A percentile compares a stretch with the other conserved stretches of the same genome.
These are phyloP conservation scores for Babesia caballi DNA, from an alignment of 169 alveolate genomes.

Conservation along the genomic window DNA sequence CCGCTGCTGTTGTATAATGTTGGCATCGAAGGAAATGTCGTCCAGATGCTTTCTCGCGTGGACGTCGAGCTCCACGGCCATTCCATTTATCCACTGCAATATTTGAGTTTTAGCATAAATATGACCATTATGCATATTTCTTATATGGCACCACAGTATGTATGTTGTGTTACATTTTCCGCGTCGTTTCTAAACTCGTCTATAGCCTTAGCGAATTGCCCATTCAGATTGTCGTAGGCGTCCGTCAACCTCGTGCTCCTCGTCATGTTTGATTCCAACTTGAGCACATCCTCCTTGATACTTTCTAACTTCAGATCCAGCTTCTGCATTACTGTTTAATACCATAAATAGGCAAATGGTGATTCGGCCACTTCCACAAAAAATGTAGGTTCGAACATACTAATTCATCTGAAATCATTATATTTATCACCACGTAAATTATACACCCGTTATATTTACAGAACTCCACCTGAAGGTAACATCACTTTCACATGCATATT, in stretches of 20 bases:
- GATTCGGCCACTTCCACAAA: too few species aligned
- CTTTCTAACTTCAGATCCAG: neutral
- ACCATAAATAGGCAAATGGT: neutral
- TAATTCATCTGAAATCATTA: neutral
- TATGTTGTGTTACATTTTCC: neutral
- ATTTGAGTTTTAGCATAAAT: neutral
- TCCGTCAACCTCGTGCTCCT: neutral
- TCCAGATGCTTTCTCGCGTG: conserved; percentile 18
- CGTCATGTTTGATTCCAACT: conserved; percentile 7
- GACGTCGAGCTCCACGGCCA: neutral
- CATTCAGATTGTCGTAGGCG: neutral
- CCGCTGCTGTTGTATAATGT: conserved; percentile 16
- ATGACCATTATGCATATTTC: neutral
- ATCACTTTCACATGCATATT: too few species aligned
- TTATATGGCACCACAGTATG: neutral
- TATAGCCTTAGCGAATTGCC: neutral
- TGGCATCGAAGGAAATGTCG: conserved; percentile 14
- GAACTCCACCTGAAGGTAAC: too few species aligned
- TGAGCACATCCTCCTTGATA: neutral
- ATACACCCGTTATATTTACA: neutral
- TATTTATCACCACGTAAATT: too few species aligned
- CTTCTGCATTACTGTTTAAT: neutral
- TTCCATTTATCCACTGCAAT: conserved; percentile 13
- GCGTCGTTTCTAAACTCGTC: conserved; percentile 9
- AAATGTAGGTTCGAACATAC: too few species aligned